Conservation (phyloP, 306 rosid species). For the Citrullus amarus region DNA sequence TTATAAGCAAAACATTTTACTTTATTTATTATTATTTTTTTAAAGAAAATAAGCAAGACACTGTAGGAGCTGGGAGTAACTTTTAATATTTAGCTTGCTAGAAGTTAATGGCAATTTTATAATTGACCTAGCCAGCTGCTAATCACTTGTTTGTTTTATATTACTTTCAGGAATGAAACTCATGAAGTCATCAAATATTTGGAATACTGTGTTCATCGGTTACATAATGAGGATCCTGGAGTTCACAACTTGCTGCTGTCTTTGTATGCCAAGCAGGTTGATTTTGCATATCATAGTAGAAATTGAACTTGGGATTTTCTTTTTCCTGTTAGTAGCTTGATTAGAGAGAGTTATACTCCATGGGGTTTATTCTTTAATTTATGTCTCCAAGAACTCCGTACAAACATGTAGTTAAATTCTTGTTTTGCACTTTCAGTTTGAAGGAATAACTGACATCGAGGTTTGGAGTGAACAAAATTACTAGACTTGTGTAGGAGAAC, state of each 20-base stretch:
- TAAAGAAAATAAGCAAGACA: neutral
- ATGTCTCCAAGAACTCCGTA: neutral
- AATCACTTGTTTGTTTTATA: constrained; percentile 7
- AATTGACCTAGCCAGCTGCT: neutral
- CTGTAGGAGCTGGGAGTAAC: neutral
- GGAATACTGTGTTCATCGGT: constrained; percentile 82
- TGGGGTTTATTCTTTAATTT: neutral
- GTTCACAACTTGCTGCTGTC: constrained; percentile 90
- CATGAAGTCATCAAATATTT: constrained; percentile 95
- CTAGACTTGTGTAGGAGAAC: neutral
- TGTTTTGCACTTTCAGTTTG: constrained; percentile 1
- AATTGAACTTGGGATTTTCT: neutral
- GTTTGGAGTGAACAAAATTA: neutral
- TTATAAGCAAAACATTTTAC: neutral
- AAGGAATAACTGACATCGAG: neutral
- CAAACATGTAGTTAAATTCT: neutral
- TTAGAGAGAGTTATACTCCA: neutral
- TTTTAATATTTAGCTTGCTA: neutral
- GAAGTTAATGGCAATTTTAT: neutral
- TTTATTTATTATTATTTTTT: too few relatives aligned
- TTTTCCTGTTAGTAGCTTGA: neutral
- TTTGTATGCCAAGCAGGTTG: constrained; percentile 90
- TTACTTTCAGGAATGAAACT: constrained; percentile 76
- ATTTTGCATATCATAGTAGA: constrained; percentile 1
- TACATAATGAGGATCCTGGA: constrained; percentile 97